Evolutionary conservation across 257 asterid species (phyloP).

Genomic region (Marsdenia floribunda): DNA sequence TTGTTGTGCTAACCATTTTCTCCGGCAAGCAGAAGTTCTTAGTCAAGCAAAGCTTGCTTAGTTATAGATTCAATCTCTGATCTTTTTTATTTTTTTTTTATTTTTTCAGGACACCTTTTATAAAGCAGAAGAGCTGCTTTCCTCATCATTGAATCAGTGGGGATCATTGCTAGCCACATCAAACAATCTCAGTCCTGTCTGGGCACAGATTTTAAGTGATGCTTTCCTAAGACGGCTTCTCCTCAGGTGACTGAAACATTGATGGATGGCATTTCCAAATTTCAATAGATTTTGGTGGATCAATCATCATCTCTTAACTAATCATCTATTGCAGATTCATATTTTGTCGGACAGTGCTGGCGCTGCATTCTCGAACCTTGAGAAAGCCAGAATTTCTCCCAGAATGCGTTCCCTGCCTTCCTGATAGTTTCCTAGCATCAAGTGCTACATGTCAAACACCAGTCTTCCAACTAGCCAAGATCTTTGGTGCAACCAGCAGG

Average conservation of each 20-base stretch:
- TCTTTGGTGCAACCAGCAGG: conserved; percentile 54
- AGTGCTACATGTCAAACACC: conserved; percentile 48
- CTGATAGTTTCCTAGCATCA: conserved; percentile 54
- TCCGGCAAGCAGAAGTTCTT: neutral
- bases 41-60: neutral
- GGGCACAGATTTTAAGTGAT: conserved; percentile 77
- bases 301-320: neutral
- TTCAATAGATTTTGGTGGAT: too few species aligned
- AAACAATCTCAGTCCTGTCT: conserved; percentile 63
- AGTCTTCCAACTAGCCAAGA: conserved; percentile 50
- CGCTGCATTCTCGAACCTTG: conserved; percentile 42
- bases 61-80: neutral
- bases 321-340: conserved; percentile 56
- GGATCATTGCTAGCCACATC: conserved; percentile 59
- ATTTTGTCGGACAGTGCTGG: conserved; percentile 68
- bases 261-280: too few species aligned
- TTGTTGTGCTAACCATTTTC: neutral
- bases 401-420: conserved; percentile 76
- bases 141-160: conserved; percentile 57
- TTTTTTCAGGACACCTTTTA: conserved; percentile 59
- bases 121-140: conserved; percentile 70
- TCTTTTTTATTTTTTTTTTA: neutral
- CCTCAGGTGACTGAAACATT: conserved; percentile 42
- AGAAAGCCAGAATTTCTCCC: conserved; percentile 62
- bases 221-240: conserved; percentile 87